Evolutionary conservation across 2,329 filamentous ascomycete species (phyloP).

Genomic region (Macroventuria anomochaeta): DNA sequence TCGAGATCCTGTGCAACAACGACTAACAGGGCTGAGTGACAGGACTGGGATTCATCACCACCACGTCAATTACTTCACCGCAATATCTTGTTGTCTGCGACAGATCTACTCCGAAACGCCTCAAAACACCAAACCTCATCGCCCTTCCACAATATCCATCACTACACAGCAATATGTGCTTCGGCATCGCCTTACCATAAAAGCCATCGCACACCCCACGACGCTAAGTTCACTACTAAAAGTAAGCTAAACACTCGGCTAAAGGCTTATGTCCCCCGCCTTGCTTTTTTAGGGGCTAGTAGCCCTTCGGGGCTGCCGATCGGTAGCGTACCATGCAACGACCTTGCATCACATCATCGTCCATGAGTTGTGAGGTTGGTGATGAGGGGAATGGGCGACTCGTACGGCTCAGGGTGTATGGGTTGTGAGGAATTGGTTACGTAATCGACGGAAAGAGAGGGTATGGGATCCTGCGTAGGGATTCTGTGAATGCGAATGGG

Average conservation of each 20-base stretch:
- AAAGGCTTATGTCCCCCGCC: conserved; percentile 2
- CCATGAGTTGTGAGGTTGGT: background rate
- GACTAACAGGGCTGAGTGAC: conserved; percentile 2
- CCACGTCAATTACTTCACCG: background rate
- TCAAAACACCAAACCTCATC: background rate
- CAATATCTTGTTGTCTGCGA: too few species aligned
- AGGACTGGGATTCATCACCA: background rate
- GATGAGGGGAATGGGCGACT: background rate
- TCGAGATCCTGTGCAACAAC: conserved; percentile 2
- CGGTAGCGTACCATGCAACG: conserved; percentile 10
- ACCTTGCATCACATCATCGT: conserved; percentile 3
- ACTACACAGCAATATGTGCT: background rate
- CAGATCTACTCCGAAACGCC: too few species aligned
- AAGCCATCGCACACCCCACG: conserved; percentile 20
- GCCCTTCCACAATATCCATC: background rate
- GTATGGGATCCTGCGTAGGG: background rate
- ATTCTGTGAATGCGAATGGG: background rate
- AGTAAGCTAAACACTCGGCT: background rate
- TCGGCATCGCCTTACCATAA: conserved; percentile 14
- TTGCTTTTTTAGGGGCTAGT: background rate
- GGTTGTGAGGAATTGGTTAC: background rate
- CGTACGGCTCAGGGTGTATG: background rate
- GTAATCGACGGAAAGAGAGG: background rate
- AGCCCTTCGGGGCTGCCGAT: conserved; percentile 13
- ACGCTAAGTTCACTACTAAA: background rate